Conservation (phyloP, 1,284 basidiomycete genomes). For the Coriolopsis trogii region DNA sequence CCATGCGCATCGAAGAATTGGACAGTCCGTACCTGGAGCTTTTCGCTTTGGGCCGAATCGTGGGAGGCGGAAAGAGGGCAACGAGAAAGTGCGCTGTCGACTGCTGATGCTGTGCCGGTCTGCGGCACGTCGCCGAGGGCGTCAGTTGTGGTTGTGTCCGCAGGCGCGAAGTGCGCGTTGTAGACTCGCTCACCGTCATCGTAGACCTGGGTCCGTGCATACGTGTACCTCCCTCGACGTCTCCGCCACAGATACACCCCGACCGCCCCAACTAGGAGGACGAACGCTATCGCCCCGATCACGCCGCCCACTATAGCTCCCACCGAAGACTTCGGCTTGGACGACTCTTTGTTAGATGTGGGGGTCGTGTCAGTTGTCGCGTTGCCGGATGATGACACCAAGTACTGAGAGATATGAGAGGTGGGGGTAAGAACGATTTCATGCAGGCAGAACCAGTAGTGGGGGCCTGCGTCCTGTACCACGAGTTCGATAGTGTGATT, state of each 20-base stretch:
- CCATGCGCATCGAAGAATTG: no score
- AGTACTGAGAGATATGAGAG: not conserved
- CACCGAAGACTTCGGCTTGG: not conserved
- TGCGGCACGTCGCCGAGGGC: no score
- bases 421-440: constrained; percentile 6
- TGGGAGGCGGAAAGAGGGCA: no score
- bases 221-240: not conserved
- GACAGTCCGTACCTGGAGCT: no score
- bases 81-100: no score
- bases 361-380: not conserved
- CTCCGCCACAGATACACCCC: not conserved
- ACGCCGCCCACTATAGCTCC: constrained; percentile 7
- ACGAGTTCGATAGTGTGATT: not conserved
- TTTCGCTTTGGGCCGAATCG: no score
- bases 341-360: not conserved
- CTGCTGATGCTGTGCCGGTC: no score
- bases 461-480: not conserved
- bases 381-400: not conserved
- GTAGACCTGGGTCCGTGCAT: no score
- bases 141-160: no score
- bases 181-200: no score
- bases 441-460: constrained; percentile 6
- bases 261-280: not conserved
- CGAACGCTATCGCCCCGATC: constrained; percentile 1
- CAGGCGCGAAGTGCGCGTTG: no score